Percentiles rank a stretch among this genome's conserved stretches.
phyloP scores from a whole-genome alignment of 139 green algal species.

The Tetradesmus lagerheimii region DNA sequence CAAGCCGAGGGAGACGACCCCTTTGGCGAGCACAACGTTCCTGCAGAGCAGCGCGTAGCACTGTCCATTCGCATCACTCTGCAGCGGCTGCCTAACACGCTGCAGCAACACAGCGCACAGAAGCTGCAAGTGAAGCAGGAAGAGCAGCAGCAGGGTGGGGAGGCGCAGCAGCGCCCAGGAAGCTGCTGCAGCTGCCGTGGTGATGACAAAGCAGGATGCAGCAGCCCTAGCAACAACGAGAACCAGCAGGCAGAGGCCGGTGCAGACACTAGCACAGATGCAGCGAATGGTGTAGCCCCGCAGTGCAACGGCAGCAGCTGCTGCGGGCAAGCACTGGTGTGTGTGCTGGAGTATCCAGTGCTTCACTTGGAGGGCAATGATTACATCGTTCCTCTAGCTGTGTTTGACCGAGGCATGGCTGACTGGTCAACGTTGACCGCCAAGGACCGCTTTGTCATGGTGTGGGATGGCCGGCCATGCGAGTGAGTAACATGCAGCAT shows the following conservation, averaged over 20 bases:
- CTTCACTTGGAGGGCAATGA: conserved; percentile 23
- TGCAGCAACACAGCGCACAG: neutral
- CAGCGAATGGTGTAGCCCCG: neutral
- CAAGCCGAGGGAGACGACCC: neutral
- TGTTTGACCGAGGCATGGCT: conserved; percentile 9
- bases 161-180: neutral
- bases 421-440: neutral
- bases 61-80: neutral
- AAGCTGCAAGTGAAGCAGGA: neutral
- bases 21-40: neutral
- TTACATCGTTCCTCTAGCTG: conserved; percentile 20
- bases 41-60: neutral
- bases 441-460: conserved; percentile 16
- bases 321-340: neutral
- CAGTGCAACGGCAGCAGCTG: neutral
- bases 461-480: conserved; percentile 4
- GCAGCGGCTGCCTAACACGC: neutral
- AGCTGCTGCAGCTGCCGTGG: neutral
- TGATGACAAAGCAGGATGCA: neutral
- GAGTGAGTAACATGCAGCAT: neutral
- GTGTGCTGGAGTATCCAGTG: conserved; percentile 14
- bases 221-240: neutral
- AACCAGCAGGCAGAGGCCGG: neutral
- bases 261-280: neutral
- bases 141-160: neutral